phyloP scores from a whole-genome alignment of 495 filamentous ascomycete genomes.

The Podospora conica region DNA sequence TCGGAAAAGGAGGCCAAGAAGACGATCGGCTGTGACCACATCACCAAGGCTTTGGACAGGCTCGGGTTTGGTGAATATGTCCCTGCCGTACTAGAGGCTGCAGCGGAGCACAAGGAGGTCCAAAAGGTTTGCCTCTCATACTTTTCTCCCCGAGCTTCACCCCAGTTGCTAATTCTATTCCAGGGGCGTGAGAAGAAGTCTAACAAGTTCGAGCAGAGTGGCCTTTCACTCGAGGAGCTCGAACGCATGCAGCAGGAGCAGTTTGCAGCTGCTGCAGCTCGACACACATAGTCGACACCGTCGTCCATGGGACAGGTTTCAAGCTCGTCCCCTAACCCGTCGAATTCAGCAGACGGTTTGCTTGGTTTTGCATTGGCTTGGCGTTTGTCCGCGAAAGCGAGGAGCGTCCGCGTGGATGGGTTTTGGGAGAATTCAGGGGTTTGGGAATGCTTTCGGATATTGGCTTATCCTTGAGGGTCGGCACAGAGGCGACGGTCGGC shows the following conservation, averaged over 20 bases:
- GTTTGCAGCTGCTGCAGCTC: constrained; percentile 65
- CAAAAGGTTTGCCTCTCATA: constrained; percentile 60
- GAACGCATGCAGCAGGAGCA: constrained; percentile 83
- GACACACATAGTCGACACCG: constrained; percentile 33
- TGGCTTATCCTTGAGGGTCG: background rate
- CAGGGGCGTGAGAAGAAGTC: constrained; percentile 94
- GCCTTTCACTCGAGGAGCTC: constrained; percentile 81
- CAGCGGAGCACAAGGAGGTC: constrained; percentile 84
- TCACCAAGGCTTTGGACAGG: constrained; percentile 83
- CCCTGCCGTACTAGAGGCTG: constrained; percentile 75
- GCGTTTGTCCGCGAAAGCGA: constrained; percentile 16
- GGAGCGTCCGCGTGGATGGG: constrained; percentile 3
- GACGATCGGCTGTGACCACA: constrained; percentile 95
- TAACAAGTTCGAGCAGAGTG: constrained; percentile 92
- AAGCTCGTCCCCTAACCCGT: background rate
- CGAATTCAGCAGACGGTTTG: background rate
- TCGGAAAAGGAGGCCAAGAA: constrained; percentile 98
- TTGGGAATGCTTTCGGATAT: constrained; percentile 5
- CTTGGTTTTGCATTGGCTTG: constrained; percentile 24
- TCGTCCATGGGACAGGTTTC: background rate
- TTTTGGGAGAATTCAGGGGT: constrained; percentile 1
- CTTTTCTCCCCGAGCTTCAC: background rate
- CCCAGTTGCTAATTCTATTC: background rate
- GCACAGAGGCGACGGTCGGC: background rate
- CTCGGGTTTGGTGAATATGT: constrained; percentile 91